Evolutionary conservation across 148 eudicot species (phyloP), one percentile per base, ranked within the genome.

Genomic region (Rhododendron williamsianum): DNA sequence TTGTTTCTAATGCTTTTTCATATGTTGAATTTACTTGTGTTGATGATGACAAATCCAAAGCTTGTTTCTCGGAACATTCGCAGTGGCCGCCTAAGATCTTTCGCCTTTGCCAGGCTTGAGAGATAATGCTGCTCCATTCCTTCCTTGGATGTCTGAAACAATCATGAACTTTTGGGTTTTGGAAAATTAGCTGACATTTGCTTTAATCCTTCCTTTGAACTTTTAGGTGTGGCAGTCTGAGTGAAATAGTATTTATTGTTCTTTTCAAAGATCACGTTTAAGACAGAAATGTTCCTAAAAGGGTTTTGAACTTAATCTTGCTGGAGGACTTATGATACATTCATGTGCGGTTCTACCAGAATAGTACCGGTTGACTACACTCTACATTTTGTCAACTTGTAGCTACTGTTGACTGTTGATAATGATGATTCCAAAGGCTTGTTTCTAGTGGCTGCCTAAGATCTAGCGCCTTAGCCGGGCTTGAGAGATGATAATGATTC

Each of bases 361-460:
- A 15, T 58, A 58, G n/a, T 58, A 41, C 45, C 8, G 45, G 43
- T 41, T 41, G 45, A 41, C 45, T 41, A 41, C 43, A 41, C 6
- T 4, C 43, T 41, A 41, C 45, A 41, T 41, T 6, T 41, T 58
- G 65, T 15, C 7, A 41, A 41, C 3, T 18, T 15, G 65, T 15
- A 58, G 45, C 45, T 41, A 41, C 45, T 58, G 65, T 56, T 56
- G 21, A 60, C 16, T 19, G n/a, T 63, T 23, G 63, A 84, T 90
- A 93, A 92, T 89, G 93, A 91, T 80, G 27, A 86, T 73, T 51
- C 11, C 0, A 0, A 84, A 90, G 91, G 93, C 92, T 89, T 89
- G 92, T 91, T 91, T 92, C 93, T 92, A 92, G 92, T 90, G 84
- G 94, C 92, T 91, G 90, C 79, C 95, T 85, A 36, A 90, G 93